Conservation (phyloP, 2,329 filamentous ascomycete genomes). For the Eutypella sp. region DNA sequence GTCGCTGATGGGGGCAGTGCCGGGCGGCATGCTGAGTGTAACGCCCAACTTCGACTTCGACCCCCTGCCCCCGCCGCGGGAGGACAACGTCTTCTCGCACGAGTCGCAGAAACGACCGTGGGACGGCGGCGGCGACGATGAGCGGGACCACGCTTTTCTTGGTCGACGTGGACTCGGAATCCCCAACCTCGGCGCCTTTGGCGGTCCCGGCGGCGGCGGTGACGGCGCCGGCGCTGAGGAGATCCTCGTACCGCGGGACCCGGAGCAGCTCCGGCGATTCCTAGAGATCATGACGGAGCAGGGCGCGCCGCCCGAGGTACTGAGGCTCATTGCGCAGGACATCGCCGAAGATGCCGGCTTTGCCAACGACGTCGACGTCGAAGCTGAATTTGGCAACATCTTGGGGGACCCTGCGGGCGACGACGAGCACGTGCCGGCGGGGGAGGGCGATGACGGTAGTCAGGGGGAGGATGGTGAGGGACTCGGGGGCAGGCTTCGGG, state of each 20-base stretch:
- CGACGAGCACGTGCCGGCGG: background rate
- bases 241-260: constrained; percentile 7
- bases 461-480: background rate
- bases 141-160: too few relatives aligned
- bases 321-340: constrained; percentile 14
- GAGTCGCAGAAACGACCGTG: constrained; percentile 39
- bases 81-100: constrained; percentile 47
- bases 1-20: constrained; percentile 64
- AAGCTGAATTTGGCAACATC: constrained; percentile 3
- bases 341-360: constrained; percentile 9
- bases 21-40: constrained; percentile 56
- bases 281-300: constrained; percentile 14
- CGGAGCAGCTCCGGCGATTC: constrained; percentile 10
- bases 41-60: constrained; percentile 73
- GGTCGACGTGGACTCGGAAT: too few relatives aligned
- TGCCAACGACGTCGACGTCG: constrained; percentile 9
- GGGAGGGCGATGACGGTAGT: background rate
- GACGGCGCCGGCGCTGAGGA: background rate
- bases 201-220: constrained; percentile 1
- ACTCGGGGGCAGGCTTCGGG: background rate
- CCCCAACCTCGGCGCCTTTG: constrained; percentile 6
- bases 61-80: constrained; percentile 66
- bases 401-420: constrained; percentile 1
- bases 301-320: constrained; percentile 15
- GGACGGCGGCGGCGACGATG: too few relatives aligned